A percentile compares a stretch with the other conserved stretches of the same genome.
Conservation (phyloP, 2,329 filamentous ascomycete species). For the Davidsoniella neocaledoniae region DNA sequence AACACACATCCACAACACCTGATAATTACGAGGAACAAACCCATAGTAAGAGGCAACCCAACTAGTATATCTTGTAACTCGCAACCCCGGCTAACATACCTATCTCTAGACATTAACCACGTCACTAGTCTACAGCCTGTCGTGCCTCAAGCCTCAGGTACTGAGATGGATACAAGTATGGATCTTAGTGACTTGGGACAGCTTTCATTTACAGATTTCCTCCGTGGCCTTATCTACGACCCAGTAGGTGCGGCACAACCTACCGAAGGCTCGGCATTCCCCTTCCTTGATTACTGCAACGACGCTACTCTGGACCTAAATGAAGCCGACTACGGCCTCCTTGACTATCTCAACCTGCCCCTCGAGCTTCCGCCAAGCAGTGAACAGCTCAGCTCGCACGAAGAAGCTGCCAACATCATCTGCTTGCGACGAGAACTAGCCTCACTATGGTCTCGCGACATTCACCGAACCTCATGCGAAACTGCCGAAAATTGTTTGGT, state of each 20-base stretch:
- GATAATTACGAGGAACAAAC: neutral
- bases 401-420: constrained; percentile 19
- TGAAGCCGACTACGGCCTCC: constrained; percentile 33
- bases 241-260: constrained; percentile 20
- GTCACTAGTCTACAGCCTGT: neutral
- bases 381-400: constrained; percentile 25
- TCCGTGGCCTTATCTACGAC: constrained; percentile 34
- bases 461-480: constrained; percentile 16
- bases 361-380: neutral
- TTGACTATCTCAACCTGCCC: constrained; percentile 20
- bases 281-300: constrained; percentile 33
- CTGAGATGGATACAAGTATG: no score
- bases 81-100: no score
- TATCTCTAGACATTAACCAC: neutral
- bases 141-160: neutral
- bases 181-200: constrained; percentile 12
- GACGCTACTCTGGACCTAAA: constrained; percentile 33
- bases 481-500: constrained; percentile 27
- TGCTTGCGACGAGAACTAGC: constrained; percentile 9
- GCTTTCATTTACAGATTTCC: constrained; percentile 32
- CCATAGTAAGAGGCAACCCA: no score
- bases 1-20: neutral
- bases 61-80: no score
- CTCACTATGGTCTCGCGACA: constrained; percentile 7
- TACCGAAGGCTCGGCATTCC: constrained; percentile 25